Percentiles rank a stretch among this genome's conserved stretches.
phyloP scores from a whole-genome alignment of 768 basidiomycete genomes.

The Sporobolomyces roseus region DNA sequence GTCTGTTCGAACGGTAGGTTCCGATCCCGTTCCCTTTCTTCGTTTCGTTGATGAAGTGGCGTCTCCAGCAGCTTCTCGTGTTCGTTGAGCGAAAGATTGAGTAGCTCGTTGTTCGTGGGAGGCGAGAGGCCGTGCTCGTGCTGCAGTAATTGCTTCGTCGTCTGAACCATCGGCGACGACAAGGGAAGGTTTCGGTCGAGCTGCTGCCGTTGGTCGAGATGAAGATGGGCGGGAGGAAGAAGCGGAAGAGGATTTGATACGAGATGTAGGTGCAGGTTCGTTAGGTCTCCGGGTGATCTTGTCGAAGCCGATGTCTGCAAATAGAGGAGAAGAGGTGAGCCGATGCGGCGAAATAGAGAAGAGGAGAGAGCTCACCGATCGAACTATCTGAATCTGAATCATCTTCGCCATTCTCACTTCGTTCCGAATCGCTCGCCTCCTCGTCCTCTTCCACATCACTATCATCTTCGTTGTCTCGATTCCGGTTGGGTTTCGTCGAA shows the following conservation, averaged over 20 bases:
- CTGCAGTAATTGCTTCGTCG: constrained; percentile 24
- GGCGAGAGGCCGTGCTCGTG: constrained; percentile 22
- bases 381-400: constrained; percentile 51
- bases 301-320: constrained; percentile 45
- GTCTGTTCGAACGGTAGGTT: constrained; percentile 27
- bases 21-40: constrained; percentile 8
- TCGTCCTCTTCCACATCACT: constrained; percentile 40
- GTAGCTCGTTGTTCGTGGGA: constrained; percentile 30
- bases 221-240: background rate
- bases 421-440: constrained; percentile 44
- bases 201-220: constrained; percentile 49
- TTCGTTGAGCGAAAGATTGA: constrained; percentile 36
- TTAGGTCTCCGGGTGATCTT: constrained; percentile 56
- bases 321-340: background rate
- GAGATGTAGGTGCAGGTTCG: constrained; percentile 24
- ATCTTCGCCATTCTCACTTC: constrained; percentile 53
- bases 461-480: constrained; percentile 80
- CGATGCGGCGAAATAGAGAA: constrained; percentile 47
- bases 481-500: constrained; percentile 57
- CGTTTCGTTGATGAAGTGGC: constrained; percentile 4
- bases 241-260: constrained; percentile 46
- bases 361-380: constrained; percentile 41
- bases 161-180: constrained; percentile 57
- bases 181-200: constrained; percentile 52
- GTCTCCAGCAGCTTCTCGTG: constrained; percentile 10